Evolutionary conservation across 371 early-diverging fungal genomes (phyloP).

Genomic region (Mortierella sp.): DNA sequence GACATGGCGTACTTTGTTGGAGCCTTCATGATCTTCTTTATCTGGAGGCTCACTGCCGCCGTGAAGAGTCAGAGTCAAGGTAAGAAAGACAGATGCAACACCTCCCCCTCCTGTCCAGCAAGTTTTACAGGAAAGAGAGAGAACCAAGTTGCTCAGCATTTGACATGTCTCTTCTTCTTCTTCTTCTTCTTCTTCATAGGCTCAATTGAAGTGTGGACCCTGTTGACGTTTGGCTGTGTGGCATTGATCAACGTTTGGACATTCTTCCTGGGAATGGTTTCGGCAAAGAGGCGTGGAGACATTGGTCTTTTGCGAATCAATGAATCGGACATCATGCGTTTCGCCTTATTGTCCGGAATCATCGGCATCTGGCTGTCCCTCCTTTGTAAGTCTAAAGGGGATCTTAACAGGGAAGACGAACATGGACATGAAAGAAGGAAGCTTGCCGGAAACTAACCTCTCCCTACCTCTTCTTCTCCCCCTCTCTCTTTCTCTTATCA

Average conservation of each 20-base stretch:
- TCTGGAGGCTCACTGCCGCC: constrained; percentile 37
- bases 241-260: constrained; percentile 25
- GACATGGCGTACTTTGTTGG: constrained; percentile 32
- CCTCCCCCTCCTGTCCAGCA: background rate
- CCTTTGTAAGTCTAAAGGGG: constrained; percentile 18
- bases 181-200: constrained; percentile 3
- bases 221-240: constrained; percentile 10
- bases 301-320: constrained; percentile 9
- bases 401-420: background rate
- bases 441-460: background rate
- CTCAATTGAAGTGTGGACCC: constrained; percentile 17
- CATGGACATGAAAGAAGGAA: background rate
- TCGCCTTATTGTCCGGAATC: constrained; percentile 16
- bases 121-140: background rate
- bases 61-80: constrained; percentile 11
- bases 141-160: background rate
- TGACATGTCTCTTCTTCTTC: background rate
- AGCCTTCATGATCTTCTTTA: constrained; percentile 16
- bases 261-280: constrained; percentile 27
- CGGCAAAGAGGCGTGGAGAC: constrained; percentile 13
- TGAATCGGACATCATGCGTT: constrained; percentile 21
- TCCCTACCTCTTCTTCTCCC: background rate
- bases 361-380: constrained; percentile 24
- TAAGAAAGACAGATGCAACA: constrained; percentile 3
- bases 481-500: background rate